Evolutionary conservation across 805 yeast genomes (phyloP).

Genomic region (Cyberlindnera maritima): DNA sequence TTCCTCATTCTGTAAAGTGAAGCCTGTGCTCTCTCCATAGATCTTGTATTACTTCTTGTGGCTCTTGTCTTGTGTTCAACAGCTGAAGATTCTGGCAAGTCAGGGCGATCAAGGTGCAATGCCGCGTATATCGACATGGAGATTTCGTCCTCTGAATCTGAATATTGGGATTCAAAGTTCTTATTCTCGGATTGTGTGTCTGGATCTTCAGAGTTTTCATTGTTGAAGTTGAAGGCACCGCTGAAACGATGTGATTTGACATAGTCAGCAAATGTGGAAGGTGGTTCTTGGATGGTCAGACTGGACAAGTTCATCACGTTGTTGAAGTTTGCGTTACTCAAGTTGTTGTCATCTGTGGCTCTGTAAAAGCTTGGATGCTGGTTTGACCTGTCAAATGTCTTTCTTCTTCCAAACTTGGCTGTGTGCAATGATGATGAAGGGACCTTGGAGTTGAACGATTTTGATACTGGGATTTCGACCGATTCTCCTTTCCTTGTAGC

Average conservation of each 20-base stretch:
- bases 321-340: conserved; percentile 2
- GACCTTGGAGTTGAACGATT: conserved; percentile 26
- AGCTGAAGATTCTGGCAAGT: conserved; percentile 29
- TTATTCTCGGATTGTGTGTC: neutral
- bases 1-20: conserved; percentile 59
- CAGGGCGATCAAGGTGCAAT: conserved; percentile 35
- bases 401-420: conserved; percentile 25
- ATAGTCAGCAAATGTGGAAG: conserved; percentile 26
- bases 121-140: conserved; percentile 67
- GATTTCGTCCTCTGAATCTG: conserved; percentile 55
- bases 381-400: conserved; percentile 17
- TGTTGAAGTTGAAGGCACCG: conserved; percentile 25
- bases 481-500: conserved; percentile 79
- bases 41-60: conserved; percentile 40
- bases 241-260: conserved; percentile 21
- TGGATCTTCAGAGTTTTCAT: conserved; percentile 9
- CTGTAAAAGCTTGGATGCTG: conserved; percentile 16
- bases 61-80: conserved; percentile 32
- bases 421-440: conserved; percentile 26
- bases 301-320: neutral
- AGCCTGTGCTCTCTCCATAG: conserved; percentile 64
- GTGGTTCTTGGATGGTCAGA: conserved; percentile 11
- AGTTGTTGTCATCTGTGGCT: conserved; percentile 7
- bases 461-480: conserved; percentile 57
- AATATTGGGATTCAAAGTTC: conserved; percentile 1